Conservation (phyloP, 1,139 yeast genomes). For the Taphrina deformans region DNA sequence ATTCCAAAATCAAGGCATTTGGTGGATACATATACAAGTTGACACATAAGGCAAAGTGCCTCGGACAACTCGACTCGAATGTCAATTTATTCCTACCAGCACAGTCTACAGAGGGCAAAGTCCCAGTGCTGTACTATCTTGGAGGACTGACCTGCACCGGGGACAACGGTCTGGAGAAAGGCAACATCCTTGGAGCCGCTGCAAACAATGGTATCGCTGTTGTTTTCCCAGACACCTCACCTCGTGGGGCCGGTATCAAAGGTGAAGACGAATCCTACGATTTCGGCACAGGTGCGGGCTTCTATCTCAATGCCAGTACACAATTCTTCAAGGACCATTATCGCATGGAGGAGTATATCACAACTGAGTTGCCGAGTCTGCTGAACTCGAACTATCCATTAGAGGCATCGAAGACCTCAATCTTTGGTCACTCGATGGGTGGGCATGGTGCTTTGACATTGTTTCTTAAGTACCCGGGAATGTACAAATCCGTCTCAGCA, state of each 20-base stretch:
- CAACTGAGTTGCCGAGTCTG: slow-evolving; percentile 63
- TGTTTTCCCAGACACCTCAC: slow-evolving; percentile 95
- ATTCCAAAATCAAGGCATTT: slow-evolving; percentile 62
- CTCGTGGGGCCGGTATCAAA: slow-evolving; percentile 79
- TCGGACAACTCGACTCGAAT: slow-evolving; percentile 74
- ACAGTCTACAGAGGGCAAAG: slow-evolving; percentile 46
- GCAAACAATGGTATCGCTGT: slow-evolving; percentile 79
- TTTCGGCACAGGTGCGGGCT: slow-evolving; percentile 94
- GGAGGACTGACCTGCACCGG: slow-evolving; percentile 95
- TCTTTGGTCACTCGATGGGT: slow-evolving; percentile 78
- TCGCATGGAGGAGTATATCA: slow-evolving; percentile 82
- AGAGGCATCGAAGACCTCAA: slow-evolving; percentile 62
- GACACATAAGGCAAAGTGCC: slow-evolving; percentile 64
- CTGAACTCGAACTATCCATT: slow-evolving; percentile 55
- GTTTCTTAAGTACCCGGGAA: slow-evolving; percentile 69
- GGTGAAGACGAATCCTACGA: slow-evolving; percentile 87
- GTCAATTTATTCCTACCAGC: slow-evolving; percentile 81
- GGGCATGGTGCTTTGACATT: slow-evolving; percentile 90
- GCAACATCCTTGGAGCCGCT: slow-evolving; percentile 81
- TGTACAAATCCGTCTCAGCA: slow-evolving; percentile 80
- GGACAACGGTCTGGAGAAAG: slow-evolving; percentile 90
- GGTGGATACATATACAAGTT: slow-evolving; percentile 78
- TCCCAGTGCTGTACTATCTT: slow-evolving; percentile 76
- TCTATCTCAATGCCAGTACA: slow-evolving; percentile 79
- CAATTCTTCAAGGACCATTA: slow-evolving; percentile 72